Evolutionary conservation across 2,329 filamentous ascomycete genomes (phyloP).

Genomic region (Colletotrichum destructivum): DNA sequence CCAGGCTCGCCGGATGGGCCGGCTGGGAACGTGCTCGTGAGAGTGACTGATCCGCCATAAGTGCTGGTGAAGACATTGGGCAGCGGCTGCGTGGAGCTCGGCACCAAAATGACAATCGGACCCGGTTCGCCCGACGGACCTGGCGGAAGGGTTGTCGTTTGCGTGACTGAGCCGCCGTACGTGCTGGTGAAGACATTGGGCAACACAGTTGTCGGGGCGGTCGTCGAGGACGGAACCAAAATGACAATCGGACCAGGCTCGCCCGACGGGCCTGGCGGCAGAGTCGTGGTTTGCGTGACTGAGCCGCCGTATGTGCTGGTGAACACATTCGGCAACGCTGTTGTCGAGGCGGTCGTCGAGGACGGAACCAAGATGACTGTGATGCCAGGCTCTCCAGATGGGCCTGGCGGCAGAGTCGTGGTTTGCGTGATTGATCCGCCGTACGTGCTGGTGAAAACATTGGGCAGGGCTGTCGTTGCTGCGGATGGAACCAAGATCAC

Average conservation of each 20-base stretch:
- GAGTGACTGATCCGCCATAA: conserved; percentile 12
- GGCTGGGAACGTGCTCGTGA: conserved; percentile 22
- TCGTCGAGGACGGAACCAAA: not conserved
- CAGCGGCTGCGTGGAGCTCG: not conserved
- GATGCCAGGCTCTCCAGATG: not conserved
- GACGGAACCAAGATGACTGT: conserved; percentile 18
- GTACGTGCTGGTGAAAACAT: conserved; percentile 25
- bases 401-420: not conserved
- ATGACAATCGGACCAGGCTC: conserved; percentile 4
- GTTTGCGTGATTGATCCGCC: conserved; percentile 12
- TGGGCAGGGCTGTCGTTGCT: not conserved
- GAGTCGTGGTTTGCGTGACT: conserved; percentile 5
- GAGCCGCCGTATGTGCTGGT: conserved; percentile 19
- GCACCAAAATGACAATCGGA: conserved; percentile 3
- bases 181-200: conserved; percentile 1
- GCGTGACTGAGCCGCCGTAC: conserved; percentile 15
- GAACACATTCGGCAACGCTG: not conserved
- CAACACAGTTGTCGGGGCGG: not conserved
- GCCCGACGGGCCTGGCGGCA: conserved; percentile 15
- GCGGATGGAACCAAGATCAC: conserved; percentile 16
- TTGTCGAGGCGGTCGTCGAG: not conserved
- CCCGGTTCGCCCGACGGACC: conserved; percentile 16
- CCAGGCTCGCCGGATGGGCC: conserved; percentile 15
- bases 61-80: not conserved
- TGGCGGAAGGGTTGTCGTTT: conserved; percentile 13